A percentile compares a stretch with the other conserved stretches of the same genome.
These are phyloP conservation scores for Eucalyptus guilfoylei DNA, from an alignment of 345 rosid genomes.

Conservation along the genomic window DNA sequence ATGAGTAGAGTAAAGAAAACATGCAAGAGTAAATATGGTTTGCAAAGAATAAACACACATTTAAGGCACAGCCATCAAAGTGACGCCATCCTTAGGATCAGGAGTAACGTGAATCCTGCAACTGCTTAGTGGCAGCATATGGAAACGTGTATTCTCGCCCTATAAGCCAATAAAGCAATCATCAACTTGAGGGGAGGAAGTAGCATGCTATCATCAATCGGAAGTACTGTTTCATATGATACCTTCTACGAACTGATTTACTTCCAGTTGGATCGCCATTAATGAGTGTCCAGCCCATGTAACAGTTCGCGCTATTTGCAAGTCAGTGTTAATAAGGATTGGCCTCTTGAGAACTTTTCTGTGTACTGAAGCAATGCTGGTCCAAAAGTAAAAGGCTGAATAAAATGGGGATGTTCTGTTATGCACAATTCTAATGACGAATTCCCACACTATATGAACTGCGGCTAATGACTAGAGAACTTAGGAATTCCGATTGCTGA, in stretches of 20 bases:
- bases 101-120: fast-evolving
- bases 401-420: neutral
- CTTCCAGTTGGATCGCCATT: slow-evolving; percentile 79
- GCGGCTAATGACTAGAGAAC: neutral
- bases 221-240: neutral
- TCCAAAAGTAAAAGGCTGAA: neutral
- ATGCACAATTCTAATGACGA: neutral
- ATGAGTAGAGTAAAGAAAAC: neutral
- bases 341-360: slow-evolving; percentile 55
- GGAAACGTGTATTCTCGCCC: fast-evolving
- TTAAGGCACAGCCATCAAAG: neutral
- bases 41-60: too few relatives aligned
- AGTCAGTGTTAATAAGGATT: slow-evolving; percentile 35
- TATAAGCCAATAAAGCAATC: neutral
- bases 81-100: neutral
- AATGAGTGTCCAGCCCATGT: slow-evolving; percentile 84
- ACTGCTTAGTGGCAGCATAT: neutral
- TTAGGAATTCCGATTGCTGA: neutral
- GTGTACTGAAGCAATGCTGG: slow-evolving; percentile 61
- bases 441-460: neutral
- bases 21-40: too few relatives aligned
- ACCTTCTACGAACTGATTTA: slow-evolving; percentile 47
- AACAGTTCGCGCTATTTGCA: slow-evolving; percentile 55
- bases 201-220: neutral
- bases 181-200: neutral